phyloP scores from a whole-genome alignment of 2,329 filamentous ascomycete species.

The Penicillium sp. region DNA sequence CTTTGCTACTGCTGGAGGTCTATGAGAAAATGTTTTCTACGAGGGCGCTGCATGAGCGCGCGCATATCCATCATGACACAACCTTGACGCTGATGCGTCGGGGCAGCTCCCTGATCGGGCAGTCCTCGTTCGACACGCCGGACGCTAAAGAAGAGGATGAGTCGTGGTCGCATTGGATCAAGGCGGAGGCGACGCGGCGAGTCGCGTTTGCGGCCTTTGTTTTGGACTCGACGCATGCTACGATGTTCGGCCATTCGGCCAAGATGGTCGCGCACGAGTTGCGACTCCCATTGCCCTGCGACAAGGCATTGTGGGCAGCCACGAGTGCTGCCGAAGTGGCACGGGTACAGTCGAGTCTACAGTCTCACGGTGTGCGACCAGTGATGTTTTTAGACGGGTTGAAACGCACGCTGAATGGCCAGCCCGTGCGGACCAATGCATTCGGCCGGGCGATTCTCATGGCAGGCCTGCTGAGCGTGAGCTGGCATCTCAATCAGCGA shows the following conservation, averaged over 20 bases:
- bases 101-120: conserved; percentile 84
- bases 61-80: conserved; percentile 94
- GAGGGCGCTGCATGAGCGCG: conserved; percentile 83
- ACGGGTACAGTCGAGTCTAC: conserved; percentile 74
- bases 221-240: conserved; percentile 92
- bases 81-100: conserved; percentile 93
- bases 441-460: conserved; percentile 93
- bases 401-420: conserved; percentile 81
- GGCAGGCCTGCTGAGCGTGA: conserved; percentile 88
- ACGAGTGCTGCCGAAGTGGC: conserved; percentile 83
- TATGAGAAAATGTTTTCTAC: conserved; percentile 99
- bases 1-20: conserved; percentile 79
- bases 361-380: conserved; percentile 77
- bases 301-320: conserved; percentile 89
- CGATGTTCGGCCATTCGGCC: conserved; percentile 95
- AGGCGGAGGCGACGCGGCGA: conserved; percentile 82
- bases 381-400: conserved; percentile 86
- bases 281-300: conserved; percentile 83
- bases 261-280: conserved; percentile 98
- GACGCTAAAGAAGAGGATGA: conserved; percentile 72
- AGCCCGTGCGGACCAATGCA: conserved; percentile 82
- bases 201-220: conserved; percentile 93
- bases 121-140: conserved; percentile 79
- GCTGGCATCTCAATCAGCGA: conserved; percentile 96
- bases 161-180: conserved; percentile 96